Percentiles rank a stretch among this genome's conserved stretches.
These are phyloP conservation scores for Paspalum notatum DNA, from an alignment of 176 grass and related monocot genomes.

Conservation along the genomic window DNA sequence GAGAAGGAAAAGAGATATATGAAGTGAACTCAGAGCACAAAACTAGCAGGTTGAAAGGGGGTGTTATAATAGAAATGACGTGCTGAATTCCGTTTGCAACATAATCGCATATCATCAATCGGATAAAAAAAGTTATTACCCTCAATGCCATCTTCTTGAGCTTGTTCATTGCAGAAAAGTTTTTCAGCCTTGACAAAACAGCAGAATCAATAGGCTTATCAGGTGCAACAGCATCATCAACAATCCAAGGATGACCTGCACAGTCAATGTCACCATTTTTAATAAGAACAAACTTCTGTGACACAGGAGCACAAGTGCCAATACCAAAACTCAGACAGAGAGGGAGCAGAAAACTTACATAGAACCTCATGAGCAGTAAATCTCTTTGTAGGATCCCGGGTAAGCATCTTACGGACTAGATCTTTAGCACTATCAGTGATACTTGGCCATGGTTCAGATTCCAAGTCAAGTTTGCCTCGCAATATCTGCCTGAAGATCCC, in stretches of 20 bases:
- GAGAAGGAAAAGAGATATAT: background rate
- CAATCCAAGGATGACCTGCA: constrained; percentile 95
- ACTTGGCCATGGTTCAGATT: constrained; percentile 91
- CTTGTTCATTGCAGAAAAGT: constrained; percentile 97
- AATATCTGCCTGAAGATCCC: constrained; percentile 97
- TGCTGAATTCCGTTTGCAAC: constrained; percentile 21
- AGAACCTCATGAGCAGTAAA: constrained; percentile 94
- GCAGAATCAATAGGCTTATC: constrained; percentile 97
- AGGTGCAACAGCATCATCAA: constrained; percentile 93
- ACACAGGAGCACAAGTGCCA: background rate
- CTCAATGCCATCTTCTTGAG: constrained; percentile 99
- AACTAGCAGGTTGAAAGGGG: background rate
- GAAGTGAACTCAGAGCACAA: background rate
- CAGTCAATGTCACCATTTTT: constrained; percentile 35
- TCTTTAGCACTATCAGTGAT: constrained; percentile 98
- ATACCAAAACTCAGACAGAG: background rate
- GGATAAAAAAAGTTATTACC: constrained; percentile 52
- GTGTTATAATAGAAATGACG: background rate
- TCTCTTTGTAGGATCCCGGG: constrained; percentile 70
- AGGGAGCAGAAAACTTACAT: constrained; percentile 59
- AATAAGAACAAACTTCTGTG: constrained; percentile 24
- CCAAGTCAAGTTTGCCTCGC: constrained; percentile 84
- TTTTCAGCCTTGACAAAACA: constrained; percentile 92
- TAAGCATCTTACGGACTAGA: constrained; percentile 89
- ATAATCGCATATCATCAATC: constrained; percentile 7